Conservation (phyloP, 2,329 filamentous ascomycete species). For the Daldinia eschscholtzii region DNA sequence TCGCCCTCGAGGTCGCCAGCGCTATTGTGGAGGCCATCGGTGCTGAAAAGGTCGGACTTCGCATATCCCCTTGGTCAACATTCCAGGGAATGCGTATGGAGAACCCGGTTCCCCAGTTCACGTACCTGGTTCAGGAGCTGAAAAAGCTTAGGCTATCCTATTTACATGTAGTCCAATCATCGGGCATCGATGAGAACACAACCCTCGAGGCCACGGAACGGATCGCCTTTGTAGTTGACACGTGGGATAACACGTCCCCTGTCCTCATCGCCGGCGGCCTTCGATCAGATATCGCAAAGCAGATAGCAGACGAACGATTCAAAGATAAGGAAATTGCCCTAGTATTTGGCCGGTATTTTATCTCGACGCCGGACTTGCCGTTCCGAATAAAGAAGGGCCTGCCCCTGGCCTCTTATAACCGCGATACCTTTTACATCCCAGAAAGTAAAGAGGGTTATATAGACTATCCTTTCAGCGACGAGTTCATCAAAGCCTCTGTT, state of each 20-base stretch:
- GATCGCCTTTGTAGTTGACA: conserved; percentile 53
- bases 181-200: conserved; percentile 57
- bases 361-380: conserved; percentile 48
- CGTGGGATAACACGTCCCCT: conserved; percentile 51
- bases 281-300: conserved; percentile 42
- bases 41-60: conserved; percentile 65
- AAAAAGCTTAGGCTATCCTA: conserved; percentile 68
- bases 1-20: conserved; percentile 64
- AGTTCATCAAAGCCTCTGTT: conserved; percentile 32
- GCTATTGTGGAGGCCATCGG: conserved; percentile 60
- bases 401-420: conserved; percentile 41
- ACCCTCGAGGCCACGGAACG: conserved; percentile 55
- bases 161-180: conserved; percentile 71
- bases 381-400: conserved; percentile 43
- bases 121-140: conserved; percentile 65
- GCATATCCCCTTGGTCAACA: conserved; percentile 70
- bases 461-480: conserved; percentile 54
- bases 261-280: conserved; percentile 56
- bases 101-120: conserved; percentile 73
- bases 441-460: conserved; percentile 50
- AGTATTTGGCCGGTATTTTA: conserved; percentile 46
- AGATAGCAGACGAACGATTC: conserved; percentile 50
- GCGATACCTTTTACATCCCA: conserved; percentile 42
- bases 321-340: conserved; percentile 52
- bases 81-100: conserved; percentile 75